These are phyloP conservation scores for Macrocystidia cucumis DNA, from an alignment of 1,284 basidiomycete species.

Conservation along the genomic window DNA sequence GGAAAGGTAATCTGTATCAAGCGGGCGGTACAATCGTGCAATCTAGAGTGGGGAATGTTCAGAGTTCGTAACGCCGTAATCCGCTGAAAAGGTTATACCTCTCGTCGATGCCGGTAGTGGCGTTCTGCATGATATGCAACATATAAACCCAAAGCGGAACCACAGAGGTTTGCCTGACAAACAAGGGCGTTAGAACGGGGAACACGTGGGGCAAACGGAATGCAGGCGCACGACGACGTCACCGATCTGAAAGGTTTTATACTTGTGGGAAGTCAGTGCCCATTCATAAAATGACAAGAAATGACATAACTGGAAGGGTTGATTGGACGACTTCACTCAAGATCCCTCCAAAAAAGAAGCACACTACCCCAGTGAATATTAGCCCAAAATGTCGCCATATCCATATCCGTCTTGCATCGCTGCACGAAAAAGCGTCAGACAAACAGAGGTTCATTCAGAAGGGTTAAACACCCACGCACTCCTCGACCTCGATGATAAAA, in stretches of 20 bases:
- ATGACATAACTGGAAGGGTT: conserved; percentile 54
- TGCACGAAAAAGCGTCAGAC: conserved; percentile 16
- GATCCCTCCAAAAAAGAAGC: conserved; percentile 76
- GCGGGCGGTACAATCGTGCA: conserved; percentile 63
- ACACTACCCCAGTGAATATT: conserved; percentile 60
- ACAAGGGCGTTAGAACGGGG: conserved; percentile 5
- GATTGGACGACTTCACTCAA: conserved; percentile 85
- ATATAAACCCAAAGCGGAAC: conserved; percentile 67
- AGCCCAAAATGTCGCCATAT: conserved; percentile 77
- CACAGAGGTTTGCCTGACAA: conserved; percentile 73
- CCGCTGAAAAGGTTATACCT: conserved; percentile 33
- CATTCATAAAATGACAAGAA: conserved; percentile 6
- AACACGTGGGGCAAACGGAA: conserved; percentile 8
- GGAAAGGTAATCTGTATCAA: conserved; percentile 42
- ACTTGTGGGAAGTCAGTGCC: conserved; percentile 27
- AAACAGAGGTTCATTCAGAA: neutral
- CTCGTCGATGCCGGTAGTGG: conserved; percentile 68
- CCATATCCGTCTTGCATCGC: conserved; percentile 70
- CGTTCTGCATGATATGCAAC: conserved; percentile 60
- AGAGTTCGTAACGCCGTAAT: conserved; percentile 2
- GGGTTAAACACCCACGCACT: conserved; percentile 38
- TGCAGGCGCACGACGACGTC: conserved; percentile 65
- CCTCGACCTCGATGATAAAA: conserved; percentile 83
- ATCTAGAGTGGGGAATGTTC: conserved; percentile 37
- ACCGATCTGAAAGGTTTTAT: conserved; percentile 73